Conservation (phyloP, 257 asterid genomes). For the Anisodus tanguticus region DNA sequence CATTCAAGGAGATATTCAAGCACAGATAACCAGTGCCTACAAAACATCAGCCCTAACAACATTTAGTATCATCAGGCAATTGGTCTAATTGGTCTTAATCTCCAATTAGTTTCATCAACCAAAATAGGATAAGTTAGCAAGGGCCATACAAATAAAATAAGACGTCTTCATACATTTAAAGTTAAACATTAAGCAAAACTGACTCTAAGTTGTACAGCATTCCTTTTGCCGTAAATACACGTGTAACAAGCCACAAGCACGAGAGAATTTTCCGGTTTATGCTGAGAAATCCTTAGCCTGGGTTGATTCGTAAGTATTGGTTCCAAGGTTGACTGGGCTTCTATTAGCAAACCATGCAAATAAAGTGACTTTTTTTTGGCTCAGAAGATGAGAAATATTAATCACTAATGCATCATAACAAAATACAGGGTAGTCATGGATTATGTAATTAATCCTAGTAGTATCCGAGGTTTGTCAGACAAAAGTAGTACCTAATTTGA, state of each 20-base stretch:
- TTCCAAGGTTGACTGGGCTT: not conserved
- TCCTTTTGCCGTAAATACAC: not conserved
- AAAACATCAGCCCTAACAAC: not conserved
- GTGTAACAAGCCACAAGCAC: not conserved
- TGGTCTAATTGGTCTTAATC: constrained; percentile 1
- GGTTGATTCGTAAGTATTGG: constrained; percentile 15
- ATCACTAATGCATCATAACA: constrained; percentile 3
- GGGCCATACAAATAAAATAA: not conserved
- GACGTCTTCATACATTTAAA: not conserved
- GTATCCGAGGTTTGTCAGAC: not conserved
- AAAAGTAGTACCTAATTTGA: not conserved
- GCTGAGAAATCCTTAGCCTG: not conserved
- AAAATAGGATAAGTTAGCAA: not conserved
- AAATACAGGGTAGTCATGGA: not conserved
- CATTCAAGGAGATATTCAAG: not conserved
- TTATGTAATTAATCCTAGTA: not conserved
- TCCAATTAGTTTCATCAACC: not conserved
- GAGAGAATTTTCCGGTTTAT: not conserved
- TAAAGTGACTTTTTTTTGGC: not conserved
- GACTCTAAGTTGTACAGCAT: not conserved
- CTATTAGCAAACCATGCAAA: constrained; percentile 2
- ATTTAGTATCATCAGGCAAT: not conserved
- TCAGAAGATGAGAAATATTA: not conserved
- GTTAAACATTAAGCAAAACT: not conserved
- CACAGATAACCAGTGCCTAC: not conserved